These are phyloP conservation scores for Geranomyces michiganensis DNA, from an alignment of 192 early-diverging fungal species.

Conservation along the genomic window DNA sequence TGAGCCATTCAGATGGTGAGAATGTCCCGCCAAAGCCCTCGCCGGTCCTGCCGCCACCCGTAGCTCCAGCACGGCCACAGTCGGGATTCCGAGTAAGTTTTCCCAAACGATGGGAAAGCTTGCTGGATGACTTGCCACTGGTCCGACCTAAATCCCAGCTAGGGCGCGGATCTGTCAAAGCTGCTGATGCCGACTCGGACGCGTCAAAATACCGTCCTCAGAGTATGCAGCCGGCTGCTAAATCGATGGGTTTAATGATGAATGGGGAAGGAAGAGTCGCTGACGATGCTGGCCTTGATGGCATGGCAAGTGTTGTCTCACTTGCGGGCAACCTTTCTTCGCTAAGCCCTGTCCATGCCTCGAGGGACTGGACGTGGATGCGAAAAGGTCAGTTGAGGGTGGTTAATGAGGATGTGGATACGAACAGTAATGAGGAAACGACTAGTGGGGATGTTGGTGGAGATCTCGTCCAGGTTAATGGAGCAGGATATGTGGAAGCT, in stretches of 20 bases:
- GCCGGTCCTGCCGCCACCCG: too few species aligned
- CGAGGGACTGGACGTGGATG: not conserved
- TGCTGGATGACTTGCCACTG: conserved; percentile 3
- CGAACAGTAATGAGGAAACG: not conserved
- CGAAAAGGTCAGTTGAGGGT: conserved; percentile 2
- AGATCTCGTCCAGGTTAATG: not conserved
- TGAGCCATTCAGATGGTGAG: too few species aligned
- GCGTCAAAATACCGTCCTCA: not conserved
- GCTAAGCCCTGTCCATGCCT: not conserved
- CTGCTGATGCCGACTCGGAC: not conserved
- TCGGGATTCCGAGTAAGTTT: not conserved
- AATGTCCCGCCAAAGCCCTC: too few species aligned
- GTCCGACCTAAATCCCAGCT: not conserved
- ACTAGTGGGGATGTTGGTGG: not conserved
- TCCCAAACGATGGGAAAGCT: conserved; percentile 9
- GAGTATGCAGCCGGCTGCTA: not conserved
- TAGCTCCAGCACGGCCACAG: not conserved
- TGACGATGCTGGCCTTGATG: not conserved
- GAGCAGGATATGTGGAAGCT: not conserved
- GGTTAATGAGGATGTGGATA: not conserved
- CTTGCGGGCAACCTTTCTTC: not conserved
- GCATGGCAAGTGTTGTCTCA: not conserved
- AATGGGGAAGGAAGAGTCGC: not conserved
- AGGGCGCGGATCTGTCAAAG: not conserved
- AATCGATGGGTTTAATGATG: not conserved